Base-by-base conservation (phyloP, 768 basidiomycete genomes). In the Psilocybe azurescens region DNA sequence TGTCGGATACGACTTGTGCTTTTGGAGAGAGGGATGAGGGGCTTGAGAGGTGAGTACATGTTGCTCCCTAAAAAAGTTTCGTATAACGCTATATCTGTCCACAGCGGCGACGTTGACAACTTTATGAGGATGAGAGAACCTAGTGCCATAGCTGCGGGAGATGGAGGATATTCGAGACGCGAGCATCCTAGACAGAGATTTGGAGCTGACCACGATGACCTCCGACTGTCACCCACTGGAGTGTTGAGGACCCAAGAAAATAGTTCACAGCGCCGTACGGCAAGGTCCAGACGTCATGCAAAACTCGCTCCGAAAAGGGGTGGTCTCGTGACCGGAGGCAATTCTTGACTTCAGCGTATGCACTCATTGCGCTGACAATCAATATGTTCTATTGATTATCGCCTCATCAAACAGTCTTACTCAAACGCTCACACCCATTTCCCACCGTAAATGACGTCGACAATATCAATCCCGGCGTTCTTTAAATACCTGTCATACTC, bases 21-120 rank as follows among this genome's bases (percentile, higher is more conserved):
- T 44, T 44, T n/a, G 41, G 14, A 14, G 5, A 4, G 11, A 13
- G 5, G n/a, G 41, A 1, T 16, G 65, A 33, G 44, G 60, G 61
- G 67, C 16, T 46, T 60, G 60, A 29, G 60, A 61, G n/a, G 62
- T 53, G 51, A 65, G 62, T 44, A 67, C 36, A 46, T 77, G 76
- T 70, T 79, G 77, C 55, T 73, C 73, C 49, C 68, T 76, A 63
- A 90, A 89, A 73, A 89, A 89, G 56, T 72, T 76, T 49, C 87
- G 77, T 58, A 90, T 89, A 54, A 78, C 71, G 44, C 69, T 79
- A 72, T 90, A 90, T 54, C 89, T 85, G 71, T 88, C 86, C 55
- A 86, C 39, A 11, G 56, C 61, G 30, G 69, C 63, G 13, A 60
- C 14, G 52, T 58, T 61, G 39, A 16, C 46, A 39, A 36, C n/a